These are phyloP conservation scores for Eucalyptus lansdowneana DNA, from an alignment of 345 rosid species.

Conservation along the genomic window DNA sequence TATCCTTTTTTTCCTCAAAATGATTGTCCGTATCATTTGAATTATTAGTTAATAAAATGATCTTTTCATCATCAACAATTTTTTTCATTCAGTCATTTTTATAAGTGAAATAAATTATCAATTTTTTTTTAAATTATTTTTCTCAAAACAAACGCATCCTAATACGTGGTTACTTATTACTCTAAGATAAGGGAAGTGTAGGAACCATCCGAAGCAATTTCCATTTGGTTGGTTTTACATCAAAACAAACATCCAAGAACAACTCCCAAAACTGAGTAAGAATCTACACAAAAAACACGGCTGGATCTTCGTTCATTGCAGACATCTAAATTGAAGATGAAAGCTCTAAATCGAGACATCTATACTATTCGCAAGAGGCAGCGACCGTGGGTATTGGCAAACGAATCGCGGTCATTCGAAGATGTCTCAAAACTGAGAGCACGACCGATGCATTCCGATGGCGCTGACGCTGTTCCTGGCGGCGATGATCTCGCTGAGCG, in stretches of 20 bases:
- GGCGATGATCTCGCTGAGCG: conserved; percentile 48
- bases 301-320: background rate
- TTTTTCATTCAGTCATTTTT: too few relatives aligned
- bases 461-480: conserved; percentile 45
- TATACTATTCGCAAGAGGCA: background rate
- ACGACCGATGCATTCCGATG: conserved; percentile 29
- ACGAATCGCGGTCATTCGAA: background rate
- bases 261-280: background rate
- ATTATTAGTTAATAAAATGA: too few relatives aligned
- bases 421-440: conserved; percentile 4
- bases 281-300: background rate
- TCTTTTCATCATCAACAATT: too few relatives aligned
- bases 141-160: accelerated
- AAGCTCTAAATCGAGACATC: background rate
- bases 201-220: background rate
- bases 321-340: background rate
- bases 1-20: background rate
- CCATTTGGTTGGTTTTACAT: background rate
- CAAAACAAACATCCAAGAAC: background rate
- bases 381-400: background rate
- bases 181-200: background rate
- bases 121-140: accelerated
- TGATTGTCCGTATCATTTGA: too few relatives aligned
- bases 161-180: background rate
- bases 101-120: too few relatives aligned